A percentile compares a stretch with the other conserved stretches of the same genome.
Conservation (phyloP, 23 red algal species). For the Chondrus crispus region DNA sequence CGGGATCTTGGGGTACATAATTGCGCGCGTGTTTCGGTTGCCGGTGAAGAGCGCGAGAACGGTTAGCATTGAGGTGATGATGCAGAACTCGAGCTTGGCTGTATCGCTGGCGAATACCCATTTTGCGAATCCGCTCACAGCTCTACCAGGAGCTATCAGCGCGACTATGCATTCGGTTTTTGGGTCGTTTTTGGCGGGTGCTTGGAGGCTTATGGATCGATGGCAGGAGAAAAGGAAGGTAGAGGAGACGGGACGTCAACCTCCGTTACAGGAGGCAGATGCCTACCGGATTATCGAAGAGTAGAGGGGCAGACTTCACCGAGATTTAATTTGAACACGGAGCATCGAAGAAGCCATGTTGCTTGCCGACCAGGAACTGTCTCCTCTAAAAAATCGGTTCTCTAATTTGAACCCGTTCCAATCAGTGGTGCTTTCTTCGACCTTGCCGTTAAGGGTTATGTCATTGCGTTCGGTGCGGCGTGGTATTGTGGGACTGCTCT, state of each 20-base stretch:
- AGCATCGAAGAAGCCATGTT: too few relatives aligned
- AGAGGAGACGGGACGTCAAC: not conserved
- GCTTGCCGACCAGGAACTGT: too few relatives aligned
- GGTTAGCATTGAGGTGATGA: slow-evolving; percentile 90
- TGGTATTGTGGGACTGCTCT: too few relatives aligned
- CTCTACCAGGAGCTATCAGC: slow-evolving; percentile 84
- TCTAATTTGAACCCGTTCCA: too few relatives aligned
- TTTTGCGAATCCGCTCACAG: slow-evolving; percentile 68
- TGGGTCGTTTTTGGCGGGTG: slow-evolving; percentile 74
- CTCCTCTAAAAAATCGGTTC: too few relatives aligned
- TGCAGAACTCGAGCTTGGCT: slow-evolving; percentile 93
- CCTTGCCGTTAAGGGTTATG: too few relatives aligned
- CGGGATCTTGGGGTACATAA: slow-evolving; percentile 65
- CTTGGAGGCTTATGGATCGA: slow-evolving; percentile 65
- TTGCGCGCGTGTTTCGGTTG: slow-evolving; percentile 29
- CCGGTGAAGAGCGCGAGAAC: slow-evolving; percentile 38
- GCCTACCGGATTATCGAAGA: too few relatives aligned
- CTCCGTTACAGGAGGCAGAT: too few relatives aligned
- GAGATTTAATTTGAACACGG: too few relatives aligned
- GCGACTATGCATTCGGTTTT: slow-evolving; percentile 89
- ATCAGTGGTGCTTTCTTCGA: too few relatives aligned
- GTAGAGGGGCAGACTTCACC: too few relatives aligned
- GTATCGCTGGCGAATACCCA: slow-evolving; percentile 84
- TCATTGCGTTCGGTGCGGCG: too few relatives aligned
- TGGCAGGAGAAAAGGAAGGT: not conserved